Evolutionary conservation across 2,329 filamentous ascomycete species (phyloP).

Genomic region (Orbilia brochopaga): DNA sequence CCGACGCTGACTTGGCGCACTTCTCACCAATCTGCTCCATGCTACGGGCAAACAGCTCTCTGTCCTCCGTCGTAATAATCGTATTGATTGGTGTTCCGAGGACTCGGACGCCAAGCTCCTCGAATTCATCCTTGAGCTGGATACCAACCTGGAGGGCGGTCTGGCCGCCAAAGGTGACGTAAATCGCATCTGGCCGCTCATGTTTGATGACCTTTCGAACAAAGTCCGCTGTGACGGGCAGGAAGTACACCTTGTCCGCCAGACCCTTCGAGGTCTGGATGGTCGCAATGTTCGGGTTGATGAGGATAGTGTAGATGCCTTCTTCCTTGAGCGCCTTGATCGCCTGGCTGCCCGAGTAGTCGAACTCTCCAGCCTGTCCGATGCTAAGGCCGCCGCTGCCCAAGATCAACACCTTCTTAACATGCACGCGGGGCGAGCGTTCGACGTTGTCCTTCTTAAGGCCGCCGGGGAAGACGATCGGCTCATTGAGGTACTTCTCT

Average conservation of each 20-base stretch:
- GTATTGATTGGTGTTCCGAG: constrained; percentile 96
- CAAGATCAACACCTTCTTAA: constrained; percentile 93
- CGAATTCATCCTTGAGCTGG: constrained; percentile 95
- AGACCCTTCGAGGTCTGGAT: constrained; percentile 98
- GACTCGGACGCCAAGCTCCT: constrained; percentile 87
- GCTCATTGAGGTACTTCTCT: constrained; percentile 69
- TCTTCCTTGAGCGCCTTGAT: constrained; percentile 99
- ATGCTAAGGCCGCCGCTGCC: constrained; percentile 96
- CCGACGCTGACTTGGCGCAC: constrained; percentile 95
- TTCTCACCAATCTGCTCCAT: constrained; percentile 99
- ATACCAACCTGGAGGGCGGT: constrained; percentile 97
- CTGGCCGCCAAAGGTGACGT: constrained; percentile 96
- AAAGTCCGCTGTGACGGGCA: constrained; percentile 94
- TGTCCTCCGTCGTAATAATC: constrained; percentile 97
- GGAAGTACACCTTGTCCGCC: constrained; percentile 98
- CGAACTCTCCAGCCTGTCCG: constrained; percentile 96
- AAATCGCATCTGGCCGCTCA: constrained; percentile 94
- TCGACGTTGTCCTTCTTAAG: constrained; percentile 77
- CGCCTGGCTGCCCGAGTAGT: constrained; percentile 96
- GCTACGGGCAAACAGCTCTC: constrained; percentile 93
- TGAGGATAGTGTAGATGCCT: constrained; percentile 95
- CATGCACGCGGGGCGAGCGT: constrained; percentile 76
- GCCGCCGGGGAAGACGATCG: constrained; percentile 87
- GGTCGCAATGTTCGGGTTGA: constrained; percentile 99
- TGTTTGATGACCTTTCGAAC: constrained; percentile 96